Evolutionary conservation across 228 moss, liverwort and hornwort species (phyloP), one percentile per base, ranked within the genome.

Genomic region (Sphagnum fallax): DNA sequence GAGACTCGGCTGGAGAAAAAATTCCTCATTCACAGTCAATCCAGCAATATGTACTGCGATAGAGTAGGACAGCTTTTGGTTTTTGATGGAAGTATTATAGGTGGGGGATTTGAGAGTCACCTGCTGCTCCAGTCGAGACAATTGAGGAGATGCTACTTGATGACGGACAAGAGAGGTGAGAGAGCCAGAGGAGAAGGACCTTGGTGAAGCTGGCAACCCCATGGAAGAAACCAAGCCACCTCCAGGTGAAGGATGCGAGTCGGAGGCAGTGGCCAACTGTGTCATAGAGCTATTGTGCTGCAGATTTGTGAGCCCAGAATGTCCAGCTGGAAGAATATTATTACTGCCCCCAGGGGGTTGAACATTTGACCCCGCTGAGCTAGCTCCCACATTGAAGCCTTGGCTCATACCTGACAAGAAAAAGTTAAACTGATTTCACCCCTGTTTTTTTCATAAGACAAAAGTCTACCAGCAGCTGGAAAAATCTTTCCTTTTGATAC

Each of bases 191-290:
- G 93, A 84, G 62, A 97, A 91, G 18, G 96, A 97, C 70, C 84
- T 79, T 6, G 96, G 96, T 6, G 96, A 97, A 8, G 91, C 88
- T 4, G 96, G 96, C 75, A 97, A 67, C 69, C 89, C 91, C 81
- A 92, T 83, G 47, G 89, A 90, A 32, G 32, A 32, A 32, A 0
- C 32, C 32, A 32, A 32, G 70, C 74, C 90, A 63, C 89, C 80
- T 64, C 86, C 88, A 13, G 92, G 83, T 60, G 89, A 82, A 51
- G 89, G 91, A 47, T 83, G 82, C 63, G 91, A 85, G 61, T 95
- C 95, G 57, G 88, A 78, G 58, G 72, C 78, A 67, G 81, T 79
- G 48, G 79, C 76, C 32, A 32, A 32, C 32, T 32, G 32, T 32
- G 32, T 32, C 62, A 83, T 67, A 62, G 64, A 82, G 16, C 64